Evolutionary conservation across 2,329 filamentous ascomycete genomes (phyloP).

Genomic region (Stemphylium lycopersici): DNA sequence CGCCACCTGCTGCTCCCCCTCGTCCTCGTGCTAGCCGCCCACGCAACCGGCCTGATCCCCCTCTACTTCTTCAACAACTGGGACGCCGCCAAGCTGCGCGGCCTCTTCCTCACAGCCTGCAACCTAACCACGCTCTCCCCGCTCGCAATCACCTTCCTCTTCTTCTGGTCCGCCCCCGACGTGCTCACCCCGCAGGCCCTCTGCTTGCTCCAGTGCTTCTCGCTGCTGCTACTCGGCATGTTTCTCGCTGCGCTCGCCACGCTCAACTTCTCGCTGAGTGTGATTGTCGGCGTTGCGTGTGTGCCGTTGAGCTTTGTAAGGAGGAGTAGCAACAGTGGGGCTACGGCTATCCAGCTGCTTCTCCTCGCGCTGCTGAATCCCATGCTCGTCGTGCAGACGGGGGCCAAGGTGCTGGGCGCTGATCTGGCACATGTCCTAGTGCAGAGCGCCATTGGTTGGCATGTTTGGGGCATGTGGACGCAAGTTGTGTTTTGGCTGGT

Average conservation of each 20-base stretch:
- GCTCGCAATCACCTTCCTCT: conserved; percentile 32
- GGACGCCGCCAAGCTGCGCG: conserved; percentile 54
- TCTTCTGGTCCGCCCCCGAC: conserved; percentile 44
- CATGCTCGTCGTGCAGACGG: conserved; percentile 38
- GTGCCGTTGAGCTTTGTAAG: conserved; percentile 78
- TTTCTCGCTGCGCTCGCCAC: conserved; percentile 91
- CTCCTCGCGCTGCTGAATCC: conserved; percentile 43
- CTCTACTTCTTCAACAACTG: conserved; percentile 86
- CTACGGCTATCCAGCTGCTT: conserved; percentile 19
- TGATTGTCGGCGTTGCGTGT: conserved; percentile 81
- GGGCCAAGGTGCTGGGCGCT: conserved; percentile 30
- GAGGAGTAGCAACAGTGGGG: conserved; percentile 5
- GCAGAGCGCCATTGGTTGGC: conserved; percentile 84
- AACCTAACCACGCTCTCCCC: conserved; percentile 45
- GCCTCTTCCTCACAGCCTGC: conserved; percentile 39
- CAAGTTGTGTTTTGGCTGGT: conserved; percentile 90
- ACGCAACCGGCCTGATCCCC: conserved; percentile 79
- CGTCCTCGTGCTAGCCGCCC: conserved; percentile 71
- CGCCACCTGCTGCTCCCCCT: conserved; percentile 76
- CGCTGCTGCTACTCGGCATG: conserved; percentile 88
- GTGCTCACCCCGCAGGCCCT: conserved; percentile 71
- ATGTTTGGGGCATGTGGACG: conserved; percentile 88
- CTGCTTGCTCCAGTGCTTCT: conserved; percentile 85
- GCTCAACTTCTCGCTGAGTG: conserved; percentile 90
- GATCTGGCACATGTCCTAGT: conserved; percentile 64